These are phyloP conservation scores for Aspergillaceae sp. DNA, from an alignment of 2,329 filamentous ascomycete genomes.

Conservation along the genomic window DNA sequence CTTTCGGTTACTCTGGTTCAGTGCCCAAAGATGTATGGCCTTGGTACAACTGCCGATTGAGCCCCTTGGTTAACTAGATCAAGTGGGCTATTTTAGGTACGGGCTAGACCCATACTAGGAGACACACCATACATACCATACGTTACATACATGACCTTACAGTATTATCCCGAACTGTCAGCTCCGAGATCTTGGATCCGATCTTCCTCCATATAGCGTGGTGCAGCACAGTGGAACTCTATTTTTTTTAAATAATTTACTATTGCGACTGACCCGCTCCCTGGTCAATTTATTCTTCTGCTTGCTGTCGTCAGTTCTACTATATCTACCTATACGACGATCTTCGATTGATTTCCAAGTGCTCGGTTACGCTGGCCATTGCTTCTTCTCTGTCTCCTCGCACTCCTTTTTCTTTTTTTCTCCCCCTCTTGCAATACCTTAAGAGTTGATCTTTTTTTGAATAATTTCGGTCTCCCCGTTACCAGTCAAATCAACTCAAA, in stretches of 20 bases:
- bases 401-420: neutral
- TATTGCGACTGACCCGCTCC: neutral
- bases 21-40: too few relatives aligned
- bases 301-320: neutral
- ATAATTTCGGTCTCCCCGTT: constrained; percentile 1
- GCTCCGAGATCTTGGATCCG: constrained; percentile 34
- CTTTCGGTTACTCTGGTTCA: neutral
- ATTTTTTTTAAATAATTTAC: constrained; percentile 13
- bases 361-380: constrained; percentile 2
- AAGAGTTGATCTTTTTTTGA: neutral
- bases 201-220: constrained; percentile 33
- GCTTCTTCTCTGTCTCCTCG: neutral
- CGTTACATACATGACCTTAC: neutral
- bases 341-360: neutral
- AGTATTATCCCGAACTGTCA: constrained; percentile 26
- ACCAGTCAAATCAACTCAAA: neutral
- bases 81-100: neutral
- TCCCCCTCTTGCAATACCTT: neutral
- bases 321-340: neutral
- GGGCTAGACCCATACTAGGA: too few relatives aligned
- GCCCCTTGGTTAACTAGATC: neutral
- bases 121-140: constrained; percentile 1
- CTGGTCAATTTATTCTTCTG: neutral
- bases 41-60: too few relatives aligned
- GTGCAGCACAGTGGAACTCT: constrained; percentile 18